Percentiles rank a stretch among this genome's conserved stretches.
Evolutionary conservation across 192 early-diverging fungal species (phyloP).

Genomic region (Backusella tarrabulga): DNA sequence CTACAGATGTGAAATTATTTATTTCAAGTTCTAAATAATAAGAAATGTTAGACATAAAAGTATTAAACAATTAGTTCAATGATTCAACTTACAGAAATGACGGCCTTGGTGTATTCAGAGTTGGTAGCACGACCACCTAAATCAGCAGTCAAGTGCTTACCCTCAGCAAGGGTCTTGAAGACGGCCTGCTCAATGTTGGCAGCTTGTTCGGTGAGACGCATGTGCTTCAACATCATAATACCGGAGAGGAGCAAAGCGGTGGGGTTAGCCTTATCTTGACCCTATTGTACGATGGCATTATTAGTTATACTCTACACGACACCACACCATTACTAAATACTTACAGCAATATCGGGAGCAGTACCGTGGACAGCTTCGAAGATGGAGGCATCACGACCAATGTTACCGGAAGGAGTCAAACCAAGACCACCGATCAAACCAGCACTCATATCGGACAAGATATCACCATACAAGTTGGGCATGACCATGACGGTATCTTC

Average conservation of each 20-base stretch:
- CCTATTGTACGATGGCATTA: background rate
- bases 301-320: background rate
- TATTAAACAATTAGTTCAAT: background rate
- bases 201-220: constrained; percentile 80
- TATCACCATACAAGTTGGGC: constrained; percentile 99
- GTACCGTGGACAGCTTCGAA: constrained; percentile 96
- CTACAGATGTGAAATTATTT: background rate
- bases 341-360: constrained; percentile 95
- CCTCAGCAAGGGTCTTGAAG: constrained; percentile 93
- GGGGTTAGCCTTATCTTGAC: constrained; percentile 86
- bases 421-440: constrained; percentile 98
- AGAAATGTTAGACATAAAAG: background rate
- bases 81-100: constrained; percentile 57
- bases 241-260: constrained; percentile 92
- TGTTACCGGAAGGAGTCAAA: constrained; percentile 97
- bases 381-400: constrained; percentile 96
- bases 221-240: constrained; percentile 98
- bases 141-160: constrained; percentile 86
- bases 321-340: constrained; percentile 9
- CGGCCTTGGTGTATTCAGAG: constrained; percentile 80
- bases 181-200: constrained; percentile 88
- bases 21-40: background rate
- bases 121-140: constrained; percentile 85
- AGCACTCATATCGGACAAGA: constrained; percentile 96
- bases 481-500: constrained; percentile 97